Evolutionary conservation across 2,329 filamentous ascomycete genomes (phyloP).

Genomic region (Cercospora sp.): DNA sequence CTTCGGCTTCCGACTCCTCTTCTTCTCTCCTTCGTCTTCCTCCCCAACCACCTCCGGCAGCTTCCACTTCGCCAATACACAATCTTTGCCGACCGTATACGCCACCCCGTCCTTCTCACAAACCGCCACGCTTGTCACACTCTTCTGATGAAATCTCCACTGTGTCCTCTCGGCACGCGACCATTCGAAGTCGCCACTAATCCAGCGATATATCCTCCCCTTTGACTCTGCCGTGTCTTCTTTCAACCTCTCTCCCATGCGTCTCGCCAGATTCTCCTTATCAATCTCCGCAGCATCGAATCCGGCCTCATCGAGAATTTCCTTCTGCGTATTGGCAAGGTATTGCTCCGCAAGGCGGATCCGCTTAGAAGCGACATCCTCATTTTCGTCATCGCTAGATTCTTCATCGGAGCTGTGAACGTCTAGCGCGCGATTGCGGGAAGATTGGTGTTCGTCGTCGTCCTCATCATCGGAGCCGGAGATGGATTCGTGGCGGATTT

Average conservation of each 20-base stretch:
- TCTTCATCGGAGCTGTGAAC: slow-evolving; percentile 47
- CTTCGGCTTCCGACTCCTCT: slow-evolving; percentile 53
- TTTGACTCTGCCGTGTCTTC: slow-evolving; percentile 92
- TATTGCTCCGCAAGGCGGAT: slow-evolving; percentile 88
- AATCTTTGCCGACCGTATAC: slow-evolving; percentile 87
- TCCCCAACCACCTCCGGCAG: slow-evolving; percentile 52
- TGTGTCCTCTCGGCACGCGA: slow-evolving; percentile 65
- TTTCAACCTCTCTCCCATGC: slow-evolving; percentile 68
- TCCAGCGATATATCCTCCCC: slow-evolving; percentile 79
- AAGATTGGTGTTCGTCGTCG: slow-evolving; percentile 49
- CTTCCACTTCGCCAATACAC: slow-evolving; percentile 85
- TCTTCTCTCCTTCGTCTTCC: slow-evolving; percentile 19
- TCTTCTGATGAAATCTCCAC: slow-evolving; percentile 75
- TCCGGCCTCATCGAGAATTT: slow-evolving; percentile 70
- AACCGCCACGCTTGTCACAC: slow-evolving; percentile 76
- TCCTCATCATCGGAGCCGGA: slow-evolving; percentile 78
- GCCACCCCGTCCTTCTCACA: slow-evolving; percentile 67
- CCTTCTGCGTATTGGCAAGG: slow-evolving; percentile 81
- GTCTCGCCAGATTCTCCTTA: slow-evolving; percentile 75
- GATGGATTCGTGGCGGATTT: slow-evolving; percentile 72
- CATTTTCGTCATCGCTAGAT: slow-evolving; percentile 71
- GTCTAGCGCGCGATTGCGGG: slow-evolving; percentile 24
- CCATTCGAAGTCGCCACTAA: slow-evolving; percentile 74
- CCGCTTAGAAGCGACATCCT: slow-evolving; percentile 86
- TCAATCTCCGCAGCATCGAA: slow-evolving; percentile 96